Conservation (phyloP, 768 basidiomycete genomes). For the Leccinum longicurvipes region DNA sequence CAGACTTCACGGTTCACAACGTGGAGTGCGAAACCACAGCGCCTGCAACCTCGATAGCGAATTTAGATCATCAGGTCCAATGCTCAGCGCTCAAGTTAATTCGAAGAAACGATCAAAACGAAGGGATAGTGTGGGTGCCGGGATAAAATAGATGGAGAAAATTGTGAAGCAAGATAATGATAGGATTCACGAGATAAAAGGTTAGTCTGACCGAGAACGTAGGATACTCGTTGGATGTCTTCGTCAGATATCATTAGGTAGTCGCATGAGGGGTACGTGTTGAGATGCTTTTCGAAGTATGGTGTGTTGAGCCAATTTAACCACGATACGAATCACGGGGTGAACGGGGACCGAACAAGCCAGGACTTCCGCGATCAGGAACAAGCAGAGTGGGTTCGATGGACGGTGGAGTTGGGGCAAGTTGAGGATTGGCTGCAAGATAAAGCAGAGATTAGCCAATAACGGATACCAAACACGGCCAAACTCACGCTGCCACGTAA, state of each 20-base stretch:
- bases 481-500: slow-evolving; percentile 64
- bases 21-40: background rate
- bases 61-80: background rate
- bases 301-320: background rate
- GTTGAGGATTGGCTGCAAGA: slow-evolving; percentile 52
- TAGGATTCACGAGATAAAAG: slow-evolving; percentile 13
- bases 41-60: background rate
- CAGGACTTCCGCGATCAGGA: slow-evolving; percentile 56
- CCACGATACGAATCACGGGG: slow-evolving; percentile 40
- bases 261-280: background rate
- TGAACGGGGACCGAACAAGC: slow-evolving; percentile 78
- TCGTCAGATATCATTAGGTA: slow-evolving; percentile 6
- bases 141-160: slow-evolving; percentile 3
- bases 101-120: background rate
- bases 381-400: slow-evolving; percentile 58
- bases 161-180: slow-evolving; percentile 22
- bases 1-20: background rate
- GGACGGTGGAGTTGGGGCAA: slow-evolving; percentile 59
- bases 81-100: no score
- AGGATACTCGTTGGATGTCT: slow-evolving; percentile 16
- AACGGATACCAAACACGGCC: slow-evolving; percentile 7
- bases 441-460: background rate
- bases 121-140: background rate
- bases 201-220: slow-evolving; percentile 12
- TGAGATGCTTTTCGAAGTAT: background rate